Conservation (phyloP, 495 filamentous ascomycete species). For the Eremomyces bilateralis region DNA sequence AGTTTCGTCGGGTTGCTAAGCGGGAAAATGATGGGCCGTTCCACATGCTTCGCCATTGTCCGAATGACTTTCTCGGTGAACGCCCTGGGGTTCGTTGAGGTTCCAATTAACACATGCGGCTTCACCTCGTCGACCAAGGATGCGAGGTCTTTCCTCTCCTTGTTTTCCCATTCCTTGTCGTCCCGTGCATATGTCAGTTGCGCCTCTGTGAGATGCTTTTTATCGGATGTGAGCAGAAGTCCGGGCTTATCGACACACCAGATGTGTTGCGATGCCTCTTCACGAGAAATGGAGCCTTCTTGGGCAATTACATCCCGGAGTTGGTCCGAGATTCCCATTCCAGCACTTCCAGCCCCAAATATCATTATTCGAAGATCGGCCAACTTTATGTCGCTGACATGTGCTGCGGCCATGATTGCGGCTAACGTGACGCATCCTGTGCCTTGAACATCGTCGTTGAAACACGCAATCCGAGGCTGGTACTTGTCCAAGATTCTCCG, state of each 20-base stretch:
- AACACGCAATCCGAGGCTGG: conserved; percentile 48
- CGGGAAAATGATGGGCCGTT: conserved; percentile 62
- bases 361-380: conserved; percentile 46
- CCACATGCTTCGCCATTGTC: conserved; percentile 61
- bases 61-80: conserved; percentile 55
- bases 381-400: conserved; percentile 44
- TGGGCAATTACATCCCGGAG: conserved; percentile 55
- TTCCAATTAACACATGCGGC: conserved; percentile 67
- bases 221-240: conserved; percentile 42
- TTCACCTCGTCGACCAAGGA: conserved; percentile 48
- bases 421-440: conserved; percentile 76
- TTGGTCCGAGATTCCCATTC: conserved; percentile 70
- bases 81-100: conserved; percentile 56
- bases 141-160: conserved; percentile 33
- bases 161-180: conserved; percentile 38
- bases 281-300: conserved; percentile 41
- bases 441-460: conserved; percentile 85
- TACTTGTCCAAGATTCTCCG: conserved; percentile 56
- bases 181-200: conserved; percentile 46
- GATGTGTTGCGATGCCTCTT: conserved; percentile 61
- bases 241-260: conserved; percentile 80
- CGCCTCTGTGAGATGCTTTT: conserved; percentile 34
- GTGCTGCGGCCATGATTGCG: conserved; percentile 49
- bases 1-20: conserved; percentile 71
- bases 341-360: conserved; percentile 71